Percentiles rank a stretch among this genome's conserved stretches.
These are phyloP conservation scores for Angophora floribunda DNA, from an alignment of 345 rosid species.

Conservation along the genomic window DNA sequence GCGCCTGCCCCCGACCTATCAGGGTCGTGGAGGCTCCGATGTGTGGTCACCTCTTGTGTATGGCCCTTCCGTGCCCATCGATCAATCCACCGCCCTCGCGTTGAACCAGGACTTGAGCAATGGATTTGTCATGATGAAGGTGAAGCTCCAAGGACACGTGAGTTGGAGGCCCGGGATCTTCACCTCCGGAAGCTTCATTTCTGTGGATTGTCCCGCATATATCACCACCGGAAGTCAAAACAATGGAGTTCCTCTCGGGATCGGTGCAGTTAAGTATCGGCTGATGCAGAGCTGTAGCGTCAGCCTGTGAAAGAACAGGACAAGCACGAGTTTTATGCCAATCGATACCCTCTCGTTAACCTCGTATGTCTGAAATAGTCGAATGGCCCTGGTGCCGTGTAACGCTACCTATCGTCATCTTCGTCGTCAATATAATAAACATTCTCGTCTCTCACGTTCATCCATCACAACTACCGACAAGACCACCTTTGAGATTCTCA, in stretches of 20 bases:
- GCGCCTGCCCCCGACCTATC: constrained; percentile 5
- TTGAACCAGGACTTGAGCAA: constrained; percentile 9
- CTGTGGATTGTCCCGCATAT: constrained; percentile 20
- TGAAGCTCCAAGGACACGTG: constrained; percentile 21
- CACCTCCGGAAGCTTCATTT: constrained; percentile 10
- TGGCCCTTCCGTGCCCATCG: constrained; percentile 12
- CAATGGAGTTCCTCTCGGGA: not conserved
- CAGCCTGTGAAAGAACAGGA: not conserved
- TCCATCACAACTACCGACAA: not conserved
- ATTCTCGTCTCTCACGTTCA: not conserved
- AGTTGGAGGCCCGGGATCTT: constrained; percentile 22
- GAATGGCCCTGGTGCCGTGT: not conserved
- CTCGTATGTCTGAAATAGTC: not conserved
- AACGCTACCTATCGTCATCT: not conserved
- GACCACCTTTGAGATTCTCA: not conserved
- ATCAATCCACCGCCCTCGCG: constrained; percentile 12
- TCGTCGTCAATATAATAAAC: not conserved
- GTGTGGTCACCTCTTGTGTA: constrained; percentile 26
- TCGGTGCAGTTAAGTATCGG: constrained; percentile 13
- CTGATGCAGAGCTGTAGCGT: constrained; percentile 20
- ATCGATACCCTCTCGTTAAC: not conserved
- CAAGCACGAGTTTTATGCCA: not conserved
- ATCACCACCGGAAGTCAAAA: constrained; percentile 9
- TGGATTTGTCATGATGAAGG: constrained; percentile 11
- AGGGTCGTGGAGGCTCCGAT: constrained; percentile 18